Base-by-base conservation (phyloP, 1,284 basidiomycete species). In the Pseudozyma tsukubaensis region DNA sequence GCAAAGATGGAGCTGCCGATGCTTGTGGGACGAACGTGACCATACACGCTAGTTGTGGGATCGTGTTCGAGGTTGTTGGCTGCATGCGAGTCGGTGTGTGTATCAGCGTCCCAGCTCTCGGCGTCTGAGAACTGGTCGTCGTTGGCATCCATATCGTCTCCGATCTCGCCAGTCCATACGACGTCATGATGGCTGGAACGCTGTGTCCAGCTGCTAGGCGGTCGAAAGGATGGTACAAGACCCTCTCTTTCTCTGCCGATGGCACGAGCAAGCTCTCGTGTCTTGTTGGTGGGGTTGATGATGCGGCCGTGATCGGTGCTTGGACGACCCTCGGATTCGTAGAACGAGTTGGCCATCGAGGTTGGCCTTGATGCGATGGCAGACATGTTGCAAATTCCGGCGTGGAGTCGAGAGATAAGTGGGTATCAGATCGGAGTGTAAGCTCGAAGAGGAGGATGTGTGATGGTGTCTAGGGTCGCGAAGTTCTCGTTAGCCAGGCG, bases 1-100 rank as follows among this genome's bases (percentile, higher is more conserved):
- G 77, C 76, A 58, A 77, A 79, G 63, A 79, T 78, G 53, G 72
- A 72, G 54, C 76, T 78, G 9, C 64, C 77, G 61, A 79, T 59
- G 54, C 72, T 76, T 21, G 72, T 60, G 50, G 55, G 62, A 24
- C 77, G 64, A 2, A 54, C 56, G 42, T 79, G 77, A 16, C 73
- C 76, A 29, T 77, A 69, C 37, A 72, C 60, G 21, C 66, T 70
- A n/a, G 50, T 43, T 9, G 59, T 61, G 5, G 42, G 36, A 36
- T 64, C 59, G 49, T 64, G 56, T 5, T 65, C 59, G 42, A 40
- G 58, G 13, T 48, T 50, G 32, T 58, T 62, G 40, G 61, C 52
- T 21, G 49, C 61, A 7, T 58, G 59, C 24, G 58, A 69, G 29
- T 65, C 45, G 19, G 61, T 43, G 6, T 59, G 55, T 4, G 63